phyloP scores from a whole-genome alignment of 805 yeast species.

The Saccharomyces paradoxus region DNA sequence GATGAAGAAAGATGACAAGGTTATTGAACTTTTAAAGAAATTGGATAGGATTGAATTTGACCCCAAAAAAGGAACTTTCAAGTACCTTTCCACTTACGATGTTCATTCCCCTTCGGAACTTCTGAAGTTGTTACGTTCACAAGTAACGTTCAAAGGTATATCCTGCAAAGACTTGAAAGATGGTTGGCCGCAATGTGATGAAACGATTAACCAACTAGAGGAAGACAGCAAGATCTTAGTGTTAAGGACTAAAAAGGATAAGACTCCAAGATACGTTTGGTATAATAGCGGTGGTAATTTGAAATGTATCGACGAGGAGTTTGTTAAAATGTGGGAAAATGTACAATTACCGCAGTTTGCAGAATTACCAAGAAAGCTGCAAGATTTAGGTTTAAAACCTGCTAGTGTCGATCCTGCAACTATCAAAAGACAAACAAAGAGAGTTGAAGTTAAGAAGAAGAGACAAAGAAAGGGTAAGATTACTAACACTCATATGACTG shows the following conservation, averaged over 20 bases:
- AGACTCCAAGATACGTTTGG: constrained; percentile 89
- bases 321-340: constrained; percentile 70
- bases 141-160: constrained; percentile 80
- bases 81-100: constrained; percentile 83
- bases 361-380: constrained; percentile 68
- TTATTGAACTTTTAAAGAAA: constrained; percentile 63
- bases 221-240: constrained; percentile 70
- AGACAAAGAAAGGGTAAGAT: constrained; percentile 88
- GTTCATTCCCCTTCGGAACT: constrained; percentile 76
- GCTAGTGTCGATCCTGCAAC: constrained; percentile 97
- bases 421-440: constrained; percentile 53
- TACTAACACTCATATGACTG: constrained; percentile 95
- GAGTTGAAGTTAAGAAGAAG: constrained; percentile 69
- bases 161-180: constrained; percentile 64
- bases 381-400: constrained; percentile 86
- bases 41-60: constrained; percentile 72
- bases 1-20: constrained; percentile 46
- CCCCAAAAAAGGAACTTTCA: constrained; percentile 53
- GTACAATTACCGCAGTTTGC: constrained; percentile 75
- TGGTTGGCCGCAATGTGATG: constrained; percentile 90
- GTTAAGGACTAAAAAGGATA: constrained; percentile 85
- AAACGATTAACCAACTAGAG: constrained; percentile 72
- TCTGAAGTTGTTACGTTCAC: constrained; percentile 62
- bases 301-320: constrained; percentile 62
- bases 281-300: constrained; percentile 72